Percentiles rank a stretch among this genome's conserved stretches.
Evolutionary conservation across 495 filamentous ascomycete species (phyloP).

Genomic region (Jackrogersella minutella): DNA sequence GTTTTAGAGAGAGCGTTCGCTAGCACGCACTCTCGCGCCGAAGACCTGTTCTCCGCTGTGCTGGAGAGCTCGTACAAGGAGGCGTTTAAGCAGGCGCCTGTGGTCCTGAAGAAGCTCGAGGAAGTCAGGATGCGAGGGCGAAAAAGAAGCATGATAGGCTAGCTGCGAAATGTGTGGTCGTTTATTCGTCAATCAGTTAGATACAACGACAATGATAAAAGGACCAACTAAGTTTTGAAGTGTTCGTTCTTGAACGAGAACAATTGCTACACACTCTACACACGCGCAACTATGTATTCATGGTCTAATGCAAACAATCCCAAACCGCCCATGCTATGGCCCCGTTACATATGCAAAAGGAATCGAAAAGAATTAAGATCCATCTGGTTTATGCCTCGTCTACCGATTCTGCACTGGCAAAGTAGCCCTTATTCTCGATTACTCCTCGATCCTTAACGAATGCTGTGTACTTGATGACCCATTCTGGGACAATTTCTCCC

Average conservation of each 20-base stretch:
- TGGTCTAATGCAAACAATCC: slow-evolving; percentile 33
- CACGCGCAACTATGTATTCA: slow-evolving; percentile 19
- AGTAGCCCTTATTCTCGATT: slow-evolving; percentile 98
- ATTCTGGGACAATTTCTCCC: slow-evolving; percentile 83
- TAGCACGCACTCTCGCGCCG: slow-evolving; percentile 90
- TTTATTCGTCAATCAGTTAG: neutral
- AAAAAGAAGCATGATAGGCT: slow-evolving; percentile 97
- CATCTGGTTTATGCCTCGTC: slow-evolving; percentile 28
- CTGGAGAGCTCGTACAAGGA: slow-evolving; percentile 62
- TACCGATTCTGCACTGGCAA: slow-evolving; percentile 77
- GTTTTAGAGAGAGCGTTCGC: slow-evolving; percentile 96
- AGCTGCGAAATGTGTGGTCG: slow-evolving; percentile 22
- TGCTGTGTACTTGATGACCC: slow-evolving; percentile 98
- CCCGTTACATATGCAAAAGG: slow-evolving; percentile 10
- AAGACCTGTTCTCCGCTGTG: slow-evolving; percentile 71
- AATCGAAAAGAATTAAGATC: neutral
- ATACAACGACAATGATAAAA: neutral
- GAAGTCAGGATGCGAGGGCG: slow-evolving; percentile 96
- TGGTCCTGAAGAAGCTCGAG: slow-evolving; percentile 74
- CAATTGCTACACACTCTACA: slow-evolving; percentile 19
- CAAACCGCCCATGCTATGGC: slow-evolving; percentile 24
- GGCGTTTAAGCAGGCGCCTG: slow-evolving; percentile 59
- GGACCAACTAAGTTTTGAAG: neutral
- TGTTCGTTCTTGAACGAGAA: neutral
- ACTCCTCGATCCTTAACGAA: slow-evolving; percentile 97